Evolutionary conservation across 352 stramenopile genomes (phyloP), one percentile per base, ranked within the genome.

Genomic region (Globisporangium paddicum): DNA sequence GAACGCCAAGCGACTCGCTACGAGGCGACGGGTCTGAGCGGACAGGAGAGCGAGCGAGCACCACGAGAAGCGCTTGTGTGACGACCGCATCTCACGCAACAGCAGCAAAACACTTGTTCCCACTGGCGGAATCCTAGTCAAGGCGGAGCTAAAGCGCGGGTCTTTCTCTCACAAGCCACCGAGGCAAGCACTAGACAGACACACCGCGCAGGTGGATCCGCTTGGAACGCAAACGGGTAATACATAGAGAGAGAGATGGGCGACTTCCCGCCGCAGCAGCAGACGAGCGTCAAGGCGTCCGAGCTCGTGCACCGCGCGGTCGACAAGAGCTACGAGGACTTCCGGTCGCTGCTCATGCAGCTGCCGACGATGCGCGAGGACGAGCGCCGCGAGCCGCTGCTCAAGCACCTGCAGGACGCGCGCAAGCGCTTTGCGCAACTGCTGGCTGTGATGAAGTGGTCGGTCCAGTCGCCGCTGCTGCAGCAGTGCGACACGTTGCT

Each of bases 291-390:
- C 26, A 87, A 83, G 63, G 81, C 82, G 13, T 87, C 79, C 7
- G 85, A 90, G 70, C 74, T 94, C 30, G 70, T 92, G 38, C 79
- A 91, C 41, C 80, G 82, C 51, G 82, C 81, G 4, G 82, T 94
- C 19, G 81, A 91, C 63, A 85, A 82, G 67, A 92, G 80, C 68
- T 94, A 94, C 52, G 85, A 94, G 49, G 77, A 90, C 51, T 83
- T 94, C 60, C 83, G 82, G 25, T 66, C 79, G 55, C 68, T 93
- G 47, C 67, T 90, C 62, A 69, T 87, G 59, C 79, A 90, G 55
- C 63, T 93, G 28, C 75, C 79, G 57, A 71, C 68, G 40, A 72
- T 90, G 72, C 73, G 73, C 46, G 79, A 90, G 60, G 79, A 90
- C 3, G 82, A 94, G 53, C 82, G 85, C 11, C 85, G 80, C 11